Base-by-base conservation (phyloP, 805 yeast genomes). In the Helenozyma rhizophorensis region DNA sequence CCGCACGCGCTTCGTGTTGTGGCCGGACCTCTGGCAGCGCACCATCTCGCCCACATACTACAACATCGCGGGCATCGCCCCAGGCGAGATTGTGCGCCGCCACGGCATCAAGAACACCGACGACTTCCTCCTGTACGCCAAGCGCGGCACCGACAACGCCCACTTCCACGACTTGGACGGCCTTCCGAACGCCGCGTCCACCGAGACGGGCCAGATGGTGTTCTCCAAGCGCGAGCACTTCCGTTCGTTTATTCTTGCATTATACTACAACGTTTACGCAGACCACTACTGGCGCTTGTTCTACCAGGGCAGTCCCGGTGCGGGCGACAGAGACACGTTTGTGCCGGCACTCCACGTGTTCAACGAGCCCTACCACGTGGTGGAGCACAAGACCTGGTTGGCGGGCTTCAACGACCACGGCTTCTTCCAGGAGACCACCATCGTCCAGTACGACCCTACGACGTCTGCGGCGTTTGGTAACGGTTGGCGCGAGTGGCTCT, bases 21-120 rank as follows among this genome's bases (percentile, higher is more conserved):
- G 66, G 65, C 68, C 67, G 1, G 63, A 60, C 35, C 37, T 52
- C 23, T 58, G 63, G 63, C 61, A 54, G 21, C 54, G 55, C 40
- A 48, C 54, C 9, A 51, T 56, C 2, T 56, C 64, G 15, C 62
- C 66, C 9, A 23, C 45, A 6, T 62, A 42, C 37, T 62, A 62
- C 37, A 56, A 59, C 5, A 51, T 62, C 25, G 58, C 61, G 6
- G 43, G 63, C 16, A 37, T 60, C 23, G 42, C 45, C 11, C 29
- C 39, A 2, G 68, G 69, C 2, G 62, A 58, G 32, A 47, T 50
- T 0, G 33, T 50, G 3, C 50, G 55, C 21, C 39, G 68, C 30
- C 43, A 45, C 9, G 62, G 65, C 3, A 25, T 53, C 14, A 34
- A 43, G 5, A 62, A 60, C 38, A 57, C 53, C 22, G 41, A 40